These are phyloP conservation scores for Tolypocladium cylindrosporum DNA, from an alignment of 2,329 filamentous ascomycete genomes.

Conservation along the genomic window DNA sequence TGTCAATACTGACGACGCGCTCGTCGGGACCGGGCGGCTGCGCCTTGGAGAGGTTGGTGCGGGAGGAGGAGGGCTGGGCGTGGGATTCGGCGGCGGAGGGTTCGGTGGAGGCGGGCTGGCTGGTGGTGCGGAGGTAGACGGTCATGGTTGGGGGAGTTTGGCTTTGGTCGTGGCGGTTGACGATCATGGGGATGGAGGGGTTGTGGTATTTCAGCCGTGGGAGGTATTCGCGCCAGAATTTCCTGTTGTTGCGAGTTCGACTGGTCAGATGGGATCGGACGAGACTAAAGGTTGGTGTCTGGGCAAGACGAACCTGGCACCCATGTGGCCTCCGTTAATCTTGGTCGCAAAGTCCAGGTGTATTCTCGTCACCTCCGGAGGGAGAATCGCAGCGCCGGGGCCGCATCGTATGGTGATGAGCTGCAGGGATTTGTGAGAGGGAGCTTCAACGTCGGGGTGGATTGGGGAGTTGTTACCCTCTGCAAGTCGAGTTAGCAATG, in stretches of 20 bases:
- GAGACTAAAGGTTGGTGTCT: slow-evolving; percentile 25
- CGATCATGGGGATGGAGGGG: slow-evolving; percentile 70
- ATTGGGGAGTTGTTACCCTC: slow-evolving; percentile 27
- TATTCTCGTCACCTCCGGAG: slow-evolving; percentile 64
- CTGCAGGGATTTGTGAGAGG: slow-evolving; percentile 33
- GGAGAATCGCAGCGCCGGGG: slow-evolving; percentile 72
- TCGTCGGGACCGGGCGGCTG: slow-evolving; percentile 38
- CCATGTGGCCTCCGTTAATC: slow-evolving; percentile 58
- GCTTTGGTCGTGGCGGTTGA: slow-evolving; percentile 56
- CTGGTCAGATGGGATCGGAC: not conserved
- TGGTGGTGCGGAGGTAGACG: slow-evolving; percentile 47
- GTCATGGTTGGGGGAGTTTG: slow-evolving; percentile 49
- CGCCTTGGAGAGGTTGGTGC: slow-evolving; percentile 35
- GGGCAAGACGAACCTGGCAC: slow-evolving; percentile 49
- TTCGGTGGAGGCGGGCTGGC: slow-evolving; percentile 13
- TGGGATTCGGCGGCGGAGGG: slow-evolving; percentile 16
- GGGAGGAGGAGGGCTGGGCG: slow-evolving; percentile 36
- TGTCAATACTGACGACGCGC: slow-evolving; percentile 45
- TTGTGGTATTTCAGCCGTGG: slow-evolving; percentile 93
- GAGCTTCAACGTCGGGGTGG: slow-evolving; percentile 6
- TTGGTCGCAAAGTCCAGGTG: slow-evolving; percentile 60
- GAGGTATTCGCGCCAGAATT: slow-evolving; percentile 80
- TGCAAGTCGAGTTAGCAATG: slow-evolving; percentile 16
- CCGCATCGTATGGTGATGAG: slow-evolving; percentile 68
- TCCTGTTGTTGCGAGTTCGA: slow-evolving; percentile 39